phyloP scores from a whole-genome alignment of 225 moss, liverwort and hornwort species.

The Sphagnum tenellum region DNA sequence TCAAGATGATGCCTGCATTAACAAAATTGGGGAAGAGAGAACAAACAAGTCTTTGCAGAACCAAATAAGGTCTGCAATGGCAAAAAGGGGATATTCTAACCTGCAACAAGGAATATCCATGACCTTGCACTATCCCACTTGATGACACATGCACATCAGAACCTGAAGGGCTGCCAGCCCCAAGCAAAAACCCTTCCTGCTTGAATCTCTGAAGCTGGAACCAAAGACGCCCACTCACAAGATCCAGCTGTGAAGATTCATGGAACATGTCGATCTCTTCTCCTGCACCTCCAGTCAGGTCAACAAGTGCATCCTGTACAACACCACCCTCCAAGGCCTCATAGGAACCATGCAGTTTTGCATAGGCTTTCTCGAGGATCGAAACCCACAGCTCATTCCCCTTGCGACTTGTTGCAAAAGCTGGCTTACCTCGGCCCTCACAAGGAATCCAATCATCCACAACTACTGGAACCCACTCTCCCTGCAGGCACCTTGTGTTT shows the following conservation, averaged over 20 bases:
- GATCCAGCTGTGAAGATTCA: slow-evolving; percentile 79
- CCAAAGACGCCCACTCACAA: slow-evolving; percentile 92
- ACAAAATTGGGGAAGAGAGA: too few relatives aligned
- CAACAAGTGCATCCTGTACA: slow-evolving; percentile 97
- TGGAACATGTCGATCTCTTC: slow-evolving; percentile 94
- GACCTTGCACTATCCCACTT: slow-evolving; percentile 96
- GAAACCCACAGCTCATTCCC: slow-evolving; percentile 95
- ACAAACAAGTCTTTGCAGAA: too few relatives aligned
- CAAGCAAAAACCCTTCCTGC: slow-evolving; percentile 94
- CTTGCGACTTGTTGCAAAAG: slow-evolving; percentile 93
- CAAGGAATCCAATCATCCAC: slow-evolving; percentile 99
- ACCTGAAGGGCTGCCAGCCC: slow-evolving; percentile 97
- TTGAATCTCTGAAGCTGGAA: slow-evolving; percentile 93
- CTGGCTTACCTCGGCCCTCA: slow-evolving; percentile 88
- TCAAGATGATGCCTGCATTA: too few relatives aligned
- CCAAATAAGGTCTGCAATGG: too few relatives aligned
- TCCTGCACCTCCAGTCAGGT: slow-evolving; percentile 95
- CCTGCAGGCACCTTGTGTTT: slow-evolving; percentile 32
- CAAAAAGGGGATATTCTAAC: slow-evolving; percentile 14
- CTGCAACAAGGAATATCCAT: slow-evolving; percentile 94
- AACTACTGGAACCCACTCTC: slow-evolving; percentile 97
- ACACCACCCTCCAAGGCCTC: slow-evolving; percentile 97
- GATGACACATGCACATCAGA: slow-evolving; percentile 97
- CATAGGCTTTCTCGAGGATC: slow-evolving; percentile 95
- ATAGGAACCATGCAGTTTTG: slow-evolving; percentile 93